Evolutionary conservation across 2,329 filamentous ascomycete genomes (phyloP), one percentile per base, ranked within the genome.

Genomic region (Cephalotrichum gorgonifer): DNA sequence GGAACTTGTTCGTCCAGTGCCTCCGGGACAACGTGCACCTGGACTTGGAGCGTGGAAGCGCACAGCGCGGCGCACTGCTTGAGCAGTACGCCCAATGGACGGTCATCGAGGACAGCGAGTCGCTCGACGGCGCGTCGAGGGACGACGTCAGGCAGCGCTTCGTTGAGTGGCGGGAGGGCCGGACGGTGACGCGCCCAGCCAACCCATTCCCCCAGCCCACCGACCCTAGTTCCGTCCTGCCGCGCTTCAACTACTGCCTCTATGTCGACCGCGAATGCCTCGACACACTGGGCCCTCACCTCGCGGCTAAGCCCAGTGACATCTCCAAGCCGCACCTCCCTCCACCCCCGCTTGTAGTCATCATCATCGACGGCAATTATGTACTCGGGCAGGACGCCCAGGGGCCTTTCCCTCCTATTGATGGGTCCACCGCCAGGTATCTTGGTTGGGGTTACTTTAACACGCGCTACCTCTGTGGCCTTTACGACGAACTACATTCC

Each of bases 401-500:
- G 31, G 48, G 43, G 12, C 28, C 17, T 20, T 30, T 38, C 26
- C 42, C 48, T 22, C 22, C 43, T 25, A 17, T 50, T 7, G 48
- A 50, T 22, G 48, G 48, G 28, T 50, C 41, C 23, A 50, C 48
- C 30, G 26, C 27, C 28, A 33, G 43, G 6, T 45, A 51, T 4
- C 30, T 49, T 14, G 33, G 50, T 5, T 51, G 46, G 50, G 44
- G 30, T 11, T 51, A 51, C 33, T 39, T n/a, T n/a, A 17, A 39
- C 33, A 39, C 33, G 33, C 33, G 33, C 33, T 39, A 39, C 33
- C 33, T 39, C 9, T 39, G 33, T 39, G n/a, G 7, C n/a, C 33
- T 39, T 17, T 39, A 39, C 33, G 15, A 51, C 25, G 49, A 44
- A 9, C 31, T 42, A 2, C 44, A 43, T 17, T 5, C 25, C 1